Base-by-base conservation (phyloP, 129 eudicot genomes). In the Tagetes erecta region DNA sequence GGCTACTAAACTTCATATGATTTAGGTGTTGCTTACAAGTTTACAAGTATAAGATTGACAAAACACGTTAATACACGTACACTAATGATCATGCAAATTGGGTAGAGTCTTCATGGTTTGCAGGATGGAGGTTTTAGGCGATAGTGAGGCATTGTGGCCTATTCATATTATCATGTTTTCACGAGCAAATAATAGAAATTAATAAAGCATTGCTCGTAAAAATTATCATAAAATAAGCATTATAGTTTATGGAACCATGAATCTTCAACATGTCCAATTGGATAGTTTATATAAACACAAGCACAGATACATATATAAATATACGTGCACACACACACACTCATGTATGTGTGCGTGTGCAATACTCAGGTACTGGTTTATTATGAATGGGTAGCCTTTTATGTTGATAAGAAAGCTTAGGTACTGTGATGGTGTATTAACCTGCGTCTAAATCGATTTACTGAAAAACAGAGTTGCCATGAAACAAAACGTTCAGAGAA, bases 381-480 rank as follows among this genome's bases (percentile, higher is more conserved):
- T 12, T 6, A 8, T 62, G 39, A 33, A 50, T 51, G 8, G 3
- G 39, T 4, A 76, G 57, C 31, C 59, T 12, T 51, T 31, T 37
- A 47, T 77, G 71, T 27, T 60, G 35, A 30, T 27, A 36, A 68
- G 49, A 69, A 59, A 49, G 76, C 49, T 60, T 49, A 49, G 65
- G 37, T 53, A 41, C 30, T 34, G 47, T 0, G 74, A 56, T 41
- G 14, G 44, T 70, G 27, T 31, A 50, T 72, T 60, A 41, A 63
- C 12, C 39, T 4, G n/a, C 39, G 31, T 51, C 58, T 71, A 53
- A 5, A 49, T 40, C 5, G 39, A 68, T 71, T 76, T 76, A 64
- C 75, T 72, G 88, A 74, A 75, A 82, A 68, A 20, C 42, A 53
- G 80, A 80, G 80, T 72, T 76, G 83, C 85, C 73, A 90, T 90